phyloP scores from a whole-genome alignment of 768 basidiomycete genomes.

The Pleurotus tuoliensis region DNA sequence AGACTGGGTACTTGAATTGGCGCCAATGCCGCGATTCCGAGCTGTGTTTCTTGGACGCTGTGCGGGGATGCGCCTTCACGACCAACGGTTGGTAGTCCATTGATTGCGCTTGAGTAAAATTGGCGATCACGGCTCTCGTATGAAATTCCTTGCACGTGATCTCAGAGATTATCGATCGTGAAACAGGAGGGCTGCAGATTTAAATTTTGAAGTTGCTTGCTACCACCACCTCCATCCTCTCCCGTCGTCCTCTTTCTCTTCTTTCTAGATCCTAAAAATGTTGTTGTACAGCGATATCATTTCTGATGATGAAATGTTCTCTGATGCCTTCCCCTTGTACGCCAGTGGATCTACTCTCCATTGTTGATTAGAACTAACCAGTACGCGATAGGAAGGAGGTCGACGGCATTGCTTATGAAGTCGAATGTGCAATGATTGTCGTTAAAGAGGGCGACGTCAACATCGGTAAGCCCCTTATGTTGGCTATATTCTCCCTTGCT shows the following conservation, averaged over 20 bases:
- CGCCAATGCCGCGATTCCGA: constrained; percentile 84
- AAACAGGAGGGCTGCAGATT: constrained; percentile 12
- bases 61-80: constrained; percentile 55
- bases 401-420: constrained; percentile 80
- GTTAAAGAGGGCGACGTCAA: constrained; percentile 81
- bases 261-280: constrained; percentile 40
- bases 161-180: constrained; percentile 36
- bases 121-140: constrained; percentile 17
- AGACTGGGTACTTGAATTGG: constrained; percentile 85
- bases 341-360: constrained; percentile 22
- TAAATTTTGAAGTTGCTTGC: constrained; percentile 10
- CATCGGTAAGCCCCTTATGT: constrained; percentile 57
- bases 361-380: constrained; percentile 9
- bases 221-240: constrained; percentile 17
- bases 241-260: constrained; percentile 13
- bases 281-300: constrained; percentile 74
- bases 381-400: constrained; percentile 57
- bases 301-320: constrained; percentile 85
- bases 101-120: constrained; percentile 14
- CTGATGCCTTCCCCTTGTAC: constrained; percentile 87
- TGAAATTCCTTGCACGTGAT: constrained; percentile 13
- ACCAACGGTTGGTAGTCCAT: constrained; percentile 85
- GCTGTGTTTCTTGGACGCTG: constrained; percentile 53
- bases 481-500: background rate
- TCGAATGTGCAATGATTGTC: constrained; percentile 71